Percentiles rank a stretch among this genome's conserved stretches.
Evolutionary conservation across 371 early-diverging fungal species (phyloP).

Genomic region (Mycotypha africana): DNA sequence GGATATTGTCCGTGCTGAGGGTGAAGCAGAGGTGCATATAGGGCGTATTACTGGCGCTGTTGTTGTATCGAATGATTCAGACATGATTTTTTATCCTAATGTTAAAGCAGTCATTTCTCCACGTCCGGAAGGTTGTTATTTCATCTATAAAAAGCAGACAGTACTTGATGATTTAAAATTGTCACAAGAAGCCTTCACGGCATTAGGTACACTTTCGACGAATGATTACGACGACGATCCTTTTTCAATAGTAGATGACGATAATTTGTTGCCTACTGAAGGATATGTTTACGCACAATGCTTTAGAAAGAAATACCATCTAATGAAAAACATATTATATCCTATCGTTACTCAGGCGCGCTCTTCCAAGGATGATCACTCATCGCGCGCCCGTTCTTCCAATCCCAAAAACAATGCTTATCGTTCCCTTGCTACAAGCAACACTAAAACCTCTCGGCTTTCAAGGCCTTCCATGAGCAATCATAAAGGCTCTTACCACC

Average conservation of each 20-base stretch:
- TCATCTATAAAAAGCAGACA: not conserved
- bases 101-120: not conserved
- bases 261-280: too few relatives aligned
- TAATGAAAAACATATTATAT: too few relatives aligned
- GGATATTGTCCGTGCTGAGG: not conserved
- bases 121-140: not conserved
- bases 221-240: not conserved
- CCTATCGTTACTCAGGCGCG: too few relatives aligned
- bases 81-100: constrained; percentile 2
- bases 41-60: not conserved
- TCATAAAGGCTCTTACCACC: too few relatives aligned
- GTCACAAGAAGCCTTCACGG: not conserved
- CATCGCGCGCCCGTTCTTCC: too few relatives aligned
- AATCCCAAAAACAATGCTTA: too few relatives aligned
- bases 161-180: not conserved
- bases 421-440: too few relatives aligned
- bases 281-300: too few relatives aligned
- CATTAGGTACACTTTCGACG: not conserved
- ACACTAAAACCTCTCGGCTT: too few relatives aligned
- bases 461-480: too few relatives aligned
- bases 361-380: too few relatives aligned
- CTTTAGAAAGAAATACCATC: too few relatives aligned
- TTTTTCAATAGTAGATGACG: not conserved
- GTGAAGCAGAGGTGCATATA: constrained; percentile 1
- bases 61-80: not conserved